phyloP scores from a whole-genome alignment of 2,329 filamentous ascomycete genomes.

The Claviceps digitariae region DNA sequence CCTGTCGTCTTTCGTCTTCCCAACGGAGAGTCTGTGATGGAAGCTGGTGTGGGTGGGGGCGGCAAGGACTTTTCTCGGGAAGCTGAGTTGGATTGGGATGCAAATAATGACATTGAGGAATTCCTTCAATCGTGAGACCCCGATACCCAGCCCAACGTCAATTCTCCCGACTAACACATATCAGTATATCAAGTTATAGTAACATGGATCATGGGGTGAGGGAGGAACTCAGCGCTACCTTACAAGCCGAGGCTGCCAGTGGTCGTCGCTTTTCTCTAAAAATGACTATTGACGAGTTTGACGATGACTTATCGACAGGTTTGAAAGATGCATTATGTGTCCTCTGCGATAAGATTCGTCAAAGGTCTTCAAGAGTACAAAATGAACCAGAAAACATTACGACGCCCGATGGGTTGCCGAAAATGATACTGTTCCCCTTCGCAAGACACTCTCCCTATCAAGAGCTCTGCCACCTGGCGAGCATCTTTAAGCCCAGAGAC shows the following conservation, averaged over 20 bases:
- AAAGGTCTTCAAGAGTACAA: not conserved
- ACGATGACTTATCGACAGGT: constrained; percentile 8
- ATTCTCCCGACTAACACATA: not conserved
- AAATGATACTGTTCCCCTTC: constrained; percentile 56
- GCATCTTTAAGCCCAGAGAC: constrained; percentile 56
- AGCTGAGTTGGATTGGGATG: constrained; percentile 49
- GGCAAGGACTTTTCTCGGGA: constrained; percentile 58
- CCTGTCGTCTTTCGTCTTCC: constrained; percentile 58
- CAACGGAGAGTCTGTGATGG: constrained; percentile 50
- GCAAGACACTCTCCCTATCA: constrained; percentile 79
- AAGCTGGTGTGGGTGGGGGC: constrained; percentile 68
- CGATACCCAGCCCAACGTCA: not conserved
- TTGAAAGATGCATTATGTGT: not conserved
- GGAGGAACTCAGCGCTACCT: constrained; percentile 3
- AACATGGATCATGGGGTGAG: constrained; percentile 4
- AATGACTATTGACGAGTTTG: constrained; percentile 10
- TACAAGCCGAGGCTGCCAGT: constrained; percentile 9
- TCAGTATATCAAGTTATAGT: constrained; percentile 10
- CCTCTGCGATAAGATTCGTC: constrained; percentile 1
- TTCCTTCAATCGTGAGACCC: constrained; percentile 25
- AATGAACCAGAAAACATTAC: not conserved
- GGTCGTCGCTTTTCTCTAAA: constrained; percentile 15
- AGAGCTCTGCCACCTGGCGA: constrained; percentile 61
- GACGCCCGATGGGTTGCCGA: constrained; percentile 19
- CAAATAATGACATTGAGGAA: constrained; percentile 37